Evolutionary conservation across 306 rosid species (phyloP).

Genomic region (Malus orientalis): DNA sequence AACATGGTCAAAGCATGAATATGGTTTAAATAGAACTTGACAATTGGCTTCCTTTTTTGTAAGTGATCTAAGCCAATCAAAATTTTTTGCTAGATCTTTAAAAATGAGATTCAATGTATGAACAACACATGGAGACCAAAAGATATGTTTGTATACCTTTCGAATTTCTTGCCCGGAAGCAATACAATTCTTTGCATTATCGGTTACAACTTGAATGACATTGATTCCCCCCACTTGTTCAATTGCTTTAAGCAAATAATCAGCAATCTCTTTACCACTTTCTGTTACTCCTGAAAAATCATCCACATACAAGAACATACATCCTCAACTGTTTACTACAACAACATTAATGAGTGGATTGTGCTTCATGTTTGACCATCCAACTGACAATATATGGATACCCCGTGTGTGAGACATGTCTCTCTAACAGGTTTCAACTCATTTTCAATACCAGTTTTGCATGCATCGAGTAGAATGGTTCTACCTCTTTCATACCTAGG

Average conservation of each 20-base stretch:
- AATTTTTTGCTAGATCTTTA: background rate
- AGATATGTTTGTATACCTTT: too few relatives aligned
- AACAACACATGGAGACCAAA: too few relatives aligned
- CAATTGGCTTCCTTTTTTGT: background rate
- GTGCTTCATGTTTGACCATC: background rate
- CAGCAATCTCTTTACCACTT: background rate
- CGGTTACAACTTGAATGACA: too few relatives aligned
- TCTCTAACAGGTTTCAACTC: too few relatives aligned
- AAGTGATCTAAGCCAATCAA: background rate
- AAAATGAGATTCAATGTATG: background rate
- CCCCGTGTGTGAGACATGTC: too few relatives aligned
- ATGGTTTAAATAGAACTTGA: background rate
- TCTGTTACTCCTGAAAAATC: background rate
- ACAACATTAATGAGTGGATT: background rate
- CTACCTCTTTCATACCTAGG: too few relatives aligned
- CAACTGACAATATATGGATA: background rate
- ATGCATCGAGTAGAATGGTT: too few relatives aligned
- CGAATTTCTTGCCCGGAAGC: too few relatives aligned
- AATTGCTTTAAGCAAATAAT: too few relatives aligned
- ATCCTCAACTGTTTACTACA: background rate
- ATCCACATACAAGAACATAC: background rate
- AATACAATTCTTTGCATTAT: too few relatives aligned
- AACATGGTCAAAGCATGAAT: background rate
- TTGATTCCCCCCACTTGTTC: too few relatives aligned
- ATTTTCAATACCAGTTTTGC: too few relatives aligned